Conservation (phyloP, 2,329 filamentous ascomycete species). For the Verticillium klebahnii region DNA sequence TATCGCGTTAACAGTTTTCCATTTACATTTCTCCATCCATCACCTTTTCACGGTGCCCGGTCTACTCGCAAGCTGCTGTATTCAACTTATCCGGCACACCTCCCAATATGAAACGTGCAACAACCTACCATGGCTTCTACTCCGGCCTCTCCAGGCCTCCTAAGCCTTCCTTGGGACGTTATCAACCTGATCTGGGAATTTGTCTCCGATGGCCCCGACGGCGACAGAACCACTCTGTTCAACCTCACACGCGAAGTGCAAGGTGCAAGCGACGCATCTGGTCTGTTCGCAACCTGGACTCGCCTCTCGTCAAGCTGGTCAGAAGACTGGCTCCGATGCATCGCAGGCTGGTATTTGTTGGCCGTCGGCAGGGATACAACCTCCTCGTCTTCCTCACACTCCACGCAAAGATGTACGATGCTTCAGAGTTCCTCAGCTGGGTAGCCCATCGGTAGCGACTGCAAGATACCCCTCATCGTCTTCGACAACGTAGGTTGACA, state of each 20-base stretch:
- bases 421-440: not conserved
- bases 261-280: not conserved
- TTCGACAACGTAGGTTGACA: not conserved
- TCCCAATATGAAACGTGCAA: not conserved
- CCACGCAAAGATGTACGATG: not conserved
- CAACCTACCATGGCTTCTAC: not conserved
- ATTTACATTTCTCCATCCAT: no score
- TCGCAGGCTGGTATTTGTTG: not conserved
- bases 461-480: not conserved
- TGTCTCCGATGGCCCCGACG: not conserved
- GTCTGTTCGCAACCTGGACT: not conserved
- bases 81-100: no score
- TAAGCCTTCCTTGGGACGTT: not conserved
- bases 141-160: not conserved
- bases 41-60: no score
- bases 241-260: not conserved
- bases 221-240: not conserved
- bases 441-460: not conserved
- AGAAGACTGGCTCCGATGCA: not conserved
- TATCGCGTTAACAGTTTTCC: no score
- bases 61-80: no score
- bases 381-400: not conserved
- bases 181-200: not conserved
- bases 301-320: not conserved
- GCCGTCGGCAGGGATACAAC: not conserved